Conservation (phyloP, 2,329 filamentous ascomycete species). For the Epichloe elymi region DNA sequence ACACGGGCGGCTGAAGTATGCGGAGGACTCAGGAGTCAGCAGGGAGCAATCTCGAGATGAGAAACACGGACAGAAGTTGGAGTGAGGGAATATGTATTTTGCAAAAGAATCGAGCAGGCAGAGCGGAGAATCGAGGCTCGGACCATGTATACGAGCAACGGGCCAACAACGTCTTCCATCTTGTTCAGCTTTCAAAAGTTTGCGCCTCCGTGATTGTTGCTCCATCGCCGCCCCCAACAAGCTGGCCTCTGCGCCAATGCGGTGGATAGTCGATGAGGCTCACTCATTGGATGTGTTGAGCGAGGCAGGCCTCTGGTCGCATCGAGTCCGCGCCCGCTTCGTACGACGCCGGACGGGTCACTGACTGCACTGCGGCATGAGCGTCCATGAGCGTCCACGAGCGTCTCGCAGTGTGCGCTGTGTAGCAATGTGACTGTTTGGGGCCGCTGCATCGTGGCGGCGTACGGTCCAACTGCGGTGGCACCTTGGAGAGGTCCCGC, state of each 20-base stretch:
- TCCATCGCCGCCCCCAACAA: not conserved
- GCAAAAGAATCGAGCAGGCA: not conserved
- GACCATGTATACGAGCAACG: not conserved
- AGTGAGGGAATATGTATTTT: not conserved
- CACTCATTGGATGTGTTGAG: not conserved
- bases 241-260: not conserved
- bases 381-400: not conserved
- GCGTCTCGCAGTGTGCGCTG: not conserved
- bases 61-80: not conserved
- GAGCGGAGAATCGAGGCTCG: not conserved
- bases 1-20: not conserved
- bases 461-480: too few species aligned
- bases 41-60: not conserved
- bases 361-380: not conserved
- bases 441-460: not conserved
- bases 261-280: not conserved
- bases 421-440: not conserved
- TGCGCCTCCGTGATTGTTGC: too few species aligned
- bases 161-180: not conserved
- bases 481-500: too few species aligned
- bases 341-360: not conserved
- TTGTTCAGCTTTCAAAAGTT: not conserved
- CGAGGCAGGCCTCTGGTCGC: not conserved
- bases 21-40: not conserved
- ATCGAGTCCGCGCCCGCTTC: not conserved